Conservation (phyloP, 2,329 filamentous ascomycete genomes). For the Colletotrichum destructivum region DNA sequence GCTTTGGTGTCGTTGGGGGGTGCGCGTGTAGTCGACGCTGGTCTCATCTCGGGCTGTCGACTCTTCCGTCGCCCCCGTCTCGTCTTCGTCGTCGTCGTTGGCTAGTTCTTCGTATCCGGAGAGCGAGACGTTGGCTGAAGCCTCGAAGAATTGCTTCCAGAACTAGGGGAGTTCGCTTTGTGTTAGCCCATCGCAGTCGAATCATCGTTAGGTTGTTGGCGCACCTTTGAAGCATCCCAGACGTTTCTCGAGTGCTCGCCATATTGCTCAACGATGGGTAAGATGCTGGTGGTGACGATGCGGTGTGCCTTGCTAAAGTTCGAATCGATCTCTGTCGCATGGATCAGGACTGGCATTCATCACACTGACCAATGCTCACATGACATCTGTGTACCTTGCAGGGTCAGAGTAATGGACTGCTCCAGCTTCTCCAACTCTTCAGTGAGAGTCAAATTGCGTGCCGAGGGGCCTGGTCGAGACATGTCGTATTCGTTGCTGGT, state of each 20-base stretch:
- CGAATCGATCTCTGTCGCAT: constrained; percentile 88
- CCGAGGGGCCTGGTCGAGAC: constrained; percentile 64
- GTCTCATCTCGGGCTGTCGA: constrained; percentile 71
- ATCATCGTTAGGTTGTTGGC: constrained; percentile 5
- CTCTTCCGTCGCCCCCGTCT: constrained; percentile 64
- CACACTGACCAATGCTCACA: constrained; percentile 23
- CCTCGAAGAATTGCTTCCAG: constrained; percentile 99
- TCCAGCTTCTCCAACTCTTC: constrained; percentile 97
- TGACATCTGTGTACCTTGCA: constrained; percentile 76
- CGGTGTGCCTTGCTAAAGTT: constrained; percentile 98
- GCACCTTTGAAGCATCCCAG: constrained; percentile 95
- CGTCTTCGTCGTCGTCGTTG: constrained; percentile 74
- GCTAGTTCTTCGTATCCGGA: constrained; percentile 92
- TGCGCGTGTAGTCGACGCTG: constrained; percentile 55
- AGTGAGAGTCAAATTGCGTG: constrained; percentile 81
- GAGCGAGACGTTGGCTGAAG: constrained; percentile 95
- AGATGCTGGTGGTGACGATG: constrained; percentile 93
- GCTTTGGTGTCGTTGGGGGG: constrained; percentile 47
- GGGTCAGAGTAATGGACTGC: constrained; percentile 94
- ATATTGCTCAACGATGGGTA: constrained; percentile 96
- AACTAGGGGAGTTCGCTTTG: constrained; percentile 70
- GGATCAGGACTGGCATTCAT: not conserved
- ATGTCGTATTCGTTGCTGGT: constrained; percentile 53
- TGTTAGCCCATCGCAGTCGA: not conserved
- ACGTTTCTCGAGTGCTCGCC: constrained; percentile 93